Evolutionary conservation across 2,329 filamentous ascomycete genomes (phyloP).

Genomic region (Hypoxylon sp.): DNA sequence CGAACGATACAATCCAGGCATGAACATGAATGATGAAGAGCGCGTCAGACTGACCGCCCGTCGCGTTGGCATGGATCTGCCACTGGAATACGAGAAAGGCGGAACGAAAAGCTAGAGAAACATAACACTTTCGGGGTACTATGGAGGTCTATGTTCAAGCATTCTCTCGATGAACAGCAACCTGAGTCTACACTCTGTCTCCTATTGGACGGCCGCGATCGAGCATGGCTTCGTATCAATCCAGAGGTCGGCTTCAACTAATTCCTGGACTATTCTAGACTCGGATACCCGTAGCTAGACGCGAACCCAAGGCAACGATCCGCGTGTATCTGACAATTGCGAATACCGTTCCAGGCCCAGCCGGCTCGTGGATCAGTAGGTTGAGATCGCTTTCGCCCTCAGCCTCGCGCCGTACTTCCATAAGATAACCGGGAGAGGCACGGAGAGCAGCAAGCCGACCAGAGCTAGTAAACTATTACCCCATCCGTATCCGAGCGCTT

Average conservation of each 20-base stretch:
- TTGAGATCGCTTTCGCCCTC: conserved; percentile 31
- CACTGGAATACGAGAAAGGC: conserved; percentile 61
- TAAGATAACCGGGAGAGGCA: conserved; percentile 54
- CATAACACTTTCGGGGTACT: too few species aligned
- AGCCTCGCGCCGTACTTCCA: conserved; percentile 54
- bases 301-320: too few species aligned
- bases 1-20: conserved; percentile 93
- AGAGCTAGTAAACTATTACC: conserved; percentile 55
- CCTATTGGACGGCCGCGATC: too few species aligned
- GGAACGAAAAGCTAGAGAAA: neutral
- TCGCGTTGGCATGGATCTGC: conserved; percentile 90
- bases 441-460: conserved; percentile 50
- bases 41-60: conserved; percentile 82
- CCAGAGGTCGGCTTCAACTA: too few species aligned
- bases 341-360: too few species aligned
- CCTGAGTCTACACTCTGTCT: too few species aligned
- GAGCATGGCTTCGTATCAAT: too few species aligned
- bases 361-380: neutral
- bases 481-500: conserved; percentile 51
- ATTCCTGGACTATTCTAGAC: too few species aligned
- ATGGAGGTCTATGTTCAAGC: too few species aligned
- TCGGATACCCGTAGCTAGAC: too few species aligned
- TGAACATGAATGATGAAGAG: conserved; percentile 87
- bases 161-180: too few species aligned
- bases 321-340: too few species aligned